These are phyloP conservation scores for Cicer yamashitae DNA, from an alignment of 306 rosid genomes.

Conservation along the genomic window DNA sequence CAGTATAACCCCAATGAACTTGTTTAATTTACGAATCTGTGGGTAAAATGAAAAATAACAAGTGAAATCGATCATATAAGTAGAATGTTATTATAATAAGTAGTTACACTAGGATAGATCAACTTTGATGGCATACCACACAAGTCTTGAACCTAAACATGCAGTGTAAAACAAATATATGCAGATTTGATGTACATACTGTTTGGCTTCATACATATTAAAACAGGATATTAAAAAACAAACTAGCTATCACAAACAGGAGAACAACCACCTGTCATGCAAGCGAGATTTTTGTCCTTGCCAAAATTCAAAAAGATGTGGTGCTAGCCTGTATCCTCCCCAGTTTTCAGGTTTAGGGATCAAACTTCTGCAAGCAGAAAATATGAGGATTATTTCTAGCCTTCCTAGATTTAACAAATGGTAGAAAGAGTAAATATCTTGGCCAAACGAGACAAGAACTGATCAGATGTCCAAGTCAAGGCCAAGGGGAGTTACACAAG, in stretches of 20 bases:
- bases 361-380: slow-evolving; percentile 67
- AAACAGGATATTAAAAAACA: slow-evolving; percentile 39
- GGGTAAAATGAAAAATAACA: not conserved
- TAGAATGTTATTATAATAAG: not conserved
- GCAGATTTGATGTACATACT: not conserved
- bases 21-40: not conserved
- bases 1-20: not conserved
- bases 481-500: slow-evolving; percentile 18
- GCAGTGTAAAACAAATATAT: not conserved
- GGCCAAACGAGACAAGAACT: slow-evolving; percentile 35
- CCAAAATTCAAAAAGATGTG: slow-evolving; percentile 90
- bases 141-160: slow-evolving; percentile 24
- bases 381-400: slow-evolving; percentile 42
- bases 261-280: slow-evolving; percentile 96
- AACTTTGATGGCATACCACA: slow-evolving; percentile 1
- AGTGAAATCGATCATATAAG: not conserved
- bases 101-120: not conserved
- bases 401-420: slow-evolving; percentile 32
- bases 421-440: slow-evolving; percentile 26
- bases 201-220: slow-evolving; percentile 30
- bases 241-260: slow-evolving; percentile 61
- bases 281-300: slow-evolving; percentile 95
- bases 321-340: slow-evolving; percentile 97
- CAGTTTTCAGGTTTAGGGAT: slow-evolving; percentile 88
- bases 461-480: slow-evolving; percentile 26